Conservation (phyloP, 169 alveolate genomes). For the Amoebophrya sp. region DNA sequence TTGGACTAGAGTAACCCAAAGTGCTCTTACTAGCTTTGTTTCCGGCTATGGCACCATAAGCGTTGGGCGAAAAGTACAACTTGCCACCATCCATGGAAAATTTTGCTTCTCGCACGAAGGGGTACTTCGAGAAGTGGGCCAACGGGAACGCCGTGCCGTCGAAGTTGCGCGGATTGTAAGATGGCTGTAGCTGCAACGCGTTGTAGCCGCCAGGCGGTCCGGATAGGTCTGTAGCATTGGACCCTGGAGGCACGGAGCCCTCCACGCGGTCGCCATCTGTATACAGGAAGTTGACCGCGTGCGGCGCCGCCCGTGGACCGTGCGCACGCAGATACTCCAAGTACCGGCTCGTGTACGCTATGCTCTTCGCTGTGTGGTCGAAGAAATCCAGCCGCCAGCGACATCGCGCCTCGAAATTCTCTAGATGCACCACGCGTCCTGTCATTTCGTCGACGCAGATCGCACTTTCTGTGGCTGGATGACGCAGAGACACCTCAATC, state of each 20-base stretch:
- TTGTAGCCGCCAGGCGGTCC: not conserved
- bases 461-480: not conserved
- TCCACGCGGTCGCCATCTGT: not conserved
- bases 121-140: not conserved
- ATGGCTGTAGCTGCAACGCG: not conserved
- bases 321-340: not conserved
- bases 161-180: not conserved
- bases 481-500: not conserved
- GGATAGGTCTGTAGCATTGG: not conserved
- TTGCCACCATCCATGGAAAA: slow-evolving; percentile 6
- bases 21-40: no score
- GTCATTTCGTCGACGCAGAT: slow-evolving; percentile 11
- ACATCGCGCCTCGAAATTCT: not conserved
- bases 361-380: not conserved
- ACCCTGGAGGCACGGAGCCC: not conserved
- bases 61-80: not conserved
- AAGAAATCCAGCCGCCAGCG: not conserved
- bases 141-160: not conserved
- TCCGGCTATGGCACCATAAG: not conserved
- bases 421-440: not conserved
- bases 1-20: no score
- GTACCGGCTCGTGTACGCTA: not conserved
- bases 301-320: not conserved
- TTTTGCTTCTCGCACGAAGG: not conserved
- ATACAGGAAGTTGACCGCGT: not conserved